Percentiles rank a stretch among this genome's conserved stretches.
These are phyloP conservation scores for Venturiaceae sp. DNA, from an alignment of 2,329 filamentous ascomycete genomes.

Conservation along the genomic window DNA sequence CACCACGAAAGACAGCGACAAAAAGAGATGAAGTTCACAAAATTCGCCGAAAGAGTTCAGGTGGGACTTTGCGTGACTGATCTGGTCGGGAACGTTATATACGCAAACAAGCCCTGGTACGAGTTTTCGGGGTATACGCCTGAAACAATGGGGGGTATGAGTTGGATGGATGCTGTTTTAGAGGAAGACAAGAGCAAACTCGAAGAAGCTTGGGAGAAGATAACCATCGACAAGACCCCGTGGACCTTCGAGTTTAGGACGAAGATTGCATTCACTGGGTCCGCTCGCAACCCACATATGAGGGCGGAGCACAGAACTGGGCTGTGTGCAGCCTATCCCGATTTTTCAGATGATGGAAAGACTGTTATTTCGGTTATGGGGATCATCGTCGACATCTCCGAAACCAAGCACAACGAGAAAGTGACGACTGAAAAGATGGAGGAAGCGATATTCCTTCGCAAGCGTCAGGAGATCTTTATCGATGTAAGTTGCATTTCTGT, in stretches of 20 bases:
- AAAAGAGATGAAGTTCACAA: constrained; percentile 1
- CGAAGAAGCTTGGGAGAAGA: constrained; percentile 2
- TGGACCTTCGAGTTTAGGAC: constrained; percentile 2
- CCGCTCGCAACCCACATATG: not conserved
- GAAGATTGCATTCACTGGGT: not conserved
- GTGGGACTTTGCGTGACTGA: constrained; percentile 52
- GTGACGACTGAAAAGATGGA: constrained; percentile 4
- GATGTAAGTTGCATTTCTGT: not conserved
- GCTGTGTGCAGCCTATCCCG: constrained; percentile 5
- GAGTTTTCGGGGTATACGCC: not conserved
- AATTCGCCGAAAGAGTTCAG: constrained; percentile 27
- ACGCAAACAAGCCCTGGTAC: not conserved
- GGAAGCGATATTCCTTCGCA: not conserved
- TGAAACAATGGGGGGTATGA: not conserved
- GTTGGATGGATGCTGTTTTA: constrained; percentile 5
- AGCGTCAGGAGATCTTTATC: constrained; percentile 7
- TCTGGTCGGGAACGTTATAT: not conserved
- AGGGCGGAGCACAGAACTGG: not conserved
- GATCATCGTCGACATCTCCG: constrained; percentile 9
- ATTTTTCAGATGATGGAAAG: not conserved
- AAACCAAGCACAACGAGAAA: constrained; percentile 6
- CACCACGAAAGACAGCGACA: not conserved
- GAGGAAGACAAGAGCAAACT: not conserved
- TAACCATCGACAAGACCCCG: not conserved
- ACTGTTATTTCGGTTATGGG: not conserved